Conservation (phyloP, 768 basidiomycete species). For the Kwoniella sp. region DNA sequence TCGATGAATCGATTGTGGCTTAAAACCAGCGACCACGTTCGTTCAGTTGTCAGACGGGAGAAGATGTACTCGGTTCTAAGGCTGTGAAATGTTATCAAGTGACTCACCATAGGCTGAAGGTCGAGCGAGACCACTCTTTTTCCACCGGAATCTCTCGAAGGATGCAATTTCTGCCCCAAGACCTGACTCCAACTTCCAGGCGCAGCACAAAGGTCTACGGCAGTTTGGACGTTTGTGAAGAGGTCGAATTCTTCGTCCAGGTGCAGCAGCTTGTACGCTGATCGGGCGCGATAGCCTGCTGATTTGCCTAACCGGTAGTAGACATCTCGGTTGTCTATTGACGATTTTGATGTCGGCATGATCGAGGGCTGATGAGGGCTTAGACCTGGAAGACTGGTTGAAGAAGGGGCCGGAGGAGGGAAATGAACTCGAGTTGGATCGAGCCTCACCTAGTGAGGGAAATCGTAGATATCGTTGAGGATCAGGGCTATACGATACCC, state of each 20-base stretch:
- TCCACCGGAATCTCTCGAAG: conserved; percentile 1
- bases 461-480: no score
- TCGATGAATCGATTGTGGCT: no score
- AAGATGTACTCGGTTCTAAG: no score
- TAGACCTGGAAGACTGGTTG: no score
- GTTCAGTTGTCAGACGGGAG: no score
- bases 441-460: no score
- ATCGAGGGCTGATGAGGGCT: no score
- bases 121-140: conserved; percentile 49
- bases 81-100: no score
- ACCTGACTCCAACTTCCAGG: conserved; percentile 59
- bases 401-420: no score
- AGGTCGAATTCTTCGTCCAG: conserved; percentile 56
- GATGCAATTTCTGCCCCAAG: conserved; percentile 53
- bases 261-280: conserved; percentile 54
- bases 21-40: no score
- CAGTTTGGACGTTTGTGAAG: conserved; percentile 50
- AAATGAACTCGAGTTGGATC: no score
- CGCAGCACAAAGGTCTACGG: conserved; percentile 56
- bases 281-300: conserved; percentile 53
- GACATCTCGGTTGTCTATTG: conserved; percentile 53
- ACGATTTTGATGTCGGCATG: conserved; percentile 53
- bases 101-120: conserved; percentile 49
- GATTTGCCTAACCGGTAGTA: conserved; percentile 54
- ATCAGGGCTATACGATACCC: no score